Percentiles rank a stretch among this genome's conserved stretches.
phyloP scores from a whole-genome alignment of 2,329 filamentous ascomycete genomes.

The Phoma sp. region DNA sequence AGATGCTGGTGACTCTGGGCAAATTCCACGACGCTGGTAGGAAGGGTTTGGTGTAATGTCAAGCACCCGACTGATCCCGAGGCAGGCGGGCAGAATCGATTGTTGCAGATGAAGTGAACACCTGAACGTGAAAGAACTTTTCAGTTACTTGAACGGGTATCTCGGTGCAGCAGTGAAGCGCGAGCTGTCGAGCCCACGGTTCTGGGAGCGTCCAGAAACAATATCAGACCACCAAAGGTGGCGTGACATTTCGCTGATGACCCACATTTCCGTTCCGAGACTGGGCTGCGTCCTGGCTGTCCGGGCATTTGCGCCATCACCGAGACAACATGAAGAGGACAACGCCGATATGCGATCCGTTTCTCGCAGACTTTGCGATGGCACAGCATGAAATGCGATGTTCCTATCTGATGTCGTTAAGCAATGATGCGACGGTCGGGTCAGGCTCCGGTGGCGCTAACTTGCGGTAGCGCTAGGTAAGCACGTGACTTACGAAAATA shows the following conservation, averaged over 20 bases:
- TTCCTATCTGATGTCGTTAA: not conserved
- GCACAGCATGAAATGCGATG: conserved; percentile 6
- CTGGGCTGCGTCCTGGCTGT: conserved; percentile 13
- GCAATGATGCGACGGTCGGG: not conserved
- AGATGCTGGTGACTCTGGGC: conserved; percentile 21
- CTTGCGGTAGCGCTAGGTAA: not conserved
- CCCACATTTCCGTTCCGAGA: conserved; percentile 20
- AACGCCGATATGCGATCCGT: conserved; percentile 3
- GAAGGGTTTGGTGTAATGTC: conserved; percentile 9
- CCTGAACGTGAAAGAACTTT: conserved; percentile 18
- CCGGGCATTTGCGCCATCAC: conserved; percentile 4
- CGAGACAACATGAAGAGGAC: conserved; percentile 6
- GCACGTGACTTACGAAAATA: not conserved
- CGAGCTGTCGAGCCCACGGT: conserved; percentile 14
- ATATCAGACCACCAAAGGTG: conserved; percentile 46
- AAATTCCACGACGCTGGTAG: conserved; percentile 10
- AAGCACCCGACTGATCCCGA: conserved; percentile 15
- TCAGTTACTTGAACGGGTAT: conserved; percentile 24
- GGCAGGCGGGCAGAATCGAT: conserved; percentile 19
- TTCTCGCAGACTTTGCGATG: not conserved
- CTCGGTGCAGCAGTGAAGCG: conserved; percentile 26
- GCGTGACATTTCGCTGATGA: conserved; percentile 39
- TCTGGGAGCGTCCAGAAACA: conserved; percentile 17
- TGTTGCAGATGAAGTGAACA: conserved; percentile 21
- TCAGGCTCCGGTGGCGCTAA: conserved; percentile 5